Conservation (phyloP, 2,329 filamentous ascomycete species). For the Decorospora gaudefroyi region DNA sequence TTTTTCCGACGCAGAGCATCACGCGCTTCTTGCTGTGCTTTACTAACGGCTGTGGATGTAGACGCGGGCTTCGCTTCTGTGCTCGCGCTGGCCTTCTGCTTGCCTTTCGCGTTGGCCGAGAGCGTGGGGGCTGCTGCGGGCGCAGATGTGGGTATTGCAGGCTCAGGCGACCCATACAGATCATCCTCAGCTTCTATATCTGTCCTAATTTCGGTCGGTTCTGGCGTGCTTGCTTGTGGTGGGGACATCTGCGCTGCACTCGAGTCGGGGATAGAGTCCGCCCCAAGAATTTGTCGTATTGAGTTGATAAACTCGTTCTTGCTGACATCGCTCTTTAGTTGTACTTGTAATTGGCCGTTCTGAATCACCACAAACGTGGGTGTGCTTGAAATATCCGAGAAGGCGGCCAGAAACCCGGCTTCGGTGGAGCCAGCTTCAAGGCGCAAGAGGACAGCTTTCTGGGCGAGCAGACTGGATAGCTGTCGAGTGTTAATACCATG, state of each 20-base stretch:
- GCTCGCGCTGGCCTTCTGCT: slow-evolving; percentile 50
- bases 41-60: slow-evolving; percentile 41
- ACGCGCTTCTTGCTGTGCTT: slow-evolving; percentile 38
- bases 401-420: slow-evolving; percentile 77
- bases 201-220: slow-evolving; percentile 3
- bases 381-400: slow-evolving; percentile 78
- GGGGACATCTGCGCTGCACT: slow-evolving; percentile 16
- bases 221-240: slow-evolving; percentile 18
- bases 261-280: slow-evolving; percentile 34
- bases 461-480: slow-evolving; percentile 57
- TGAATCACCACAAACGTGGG: slow-evolving; percentile 80
- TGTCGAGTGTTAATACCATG: slow-evolving; percentile 25
- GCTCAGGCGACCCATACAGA: slow-evolving; percentile 7
- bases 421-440: slow-evolving; percentile 75
- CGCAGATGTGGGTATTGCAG: slow-evolving; percentile 8
- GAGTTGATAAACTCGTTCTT: slow-evolving; percentile 69
- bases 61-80: slow-evolving; percentile 44
- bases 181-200: slow-evolving; percentile 11
- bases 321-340: slow-evolving; percentile 66
- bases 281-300: slow-evolving; percentile 51
- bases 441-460: slow-evolving; percentile 70
- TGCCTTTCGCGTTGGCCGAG: slow-evolving; percentile 41
- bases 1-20: slow-evolving; percentile 64
- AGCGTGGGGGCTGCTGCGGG: slow-evolving; percentile 11
- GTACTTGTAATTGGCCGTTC: slow-evolving; percentile 78